Percentiles rank a stretch among this genome's conserved stretches.
Conservation (phyloP, 306 rosid species). For the Medicago arabica region DNA sequence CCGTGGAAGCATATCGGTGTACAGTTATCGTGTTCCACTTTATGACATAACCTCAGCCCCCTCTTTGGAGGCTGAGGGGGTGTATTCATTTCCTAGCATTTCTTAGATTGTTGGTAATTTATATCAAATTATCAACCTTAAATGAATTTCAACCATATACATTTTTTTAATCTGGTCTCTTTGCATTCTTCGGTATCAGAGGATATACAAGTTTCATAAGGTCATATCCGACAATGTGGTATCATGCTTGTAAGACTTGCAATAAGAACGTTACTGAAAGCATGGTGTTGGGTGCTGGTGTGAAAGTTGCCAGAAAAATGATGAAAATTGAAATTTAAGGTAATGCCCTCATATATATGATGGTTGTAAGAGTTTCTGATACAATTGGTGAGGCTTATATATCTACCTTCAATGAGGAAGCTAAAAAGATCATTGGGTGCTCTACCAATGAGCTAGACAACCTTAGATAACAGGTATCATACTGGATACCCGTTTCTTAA, state of each 20-base stretch:
- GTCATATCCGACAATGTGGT: too few species aligned
- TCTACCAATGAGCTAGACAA: constrained; percentile 88
- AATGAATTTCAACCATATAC: too few species aligned
- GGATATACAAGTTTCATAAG: too few species aligned
- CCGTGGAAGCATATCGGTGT: constrained; percentile 67
- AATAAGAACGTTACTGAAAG: too few species aligned
- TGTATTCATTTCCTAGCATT: neutral
- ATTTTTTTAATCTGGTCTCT: too few species aligned
- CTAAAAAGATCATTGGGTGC: constrained; percentile 81
- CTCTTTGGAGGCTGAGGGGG: constrained; percentile 77
- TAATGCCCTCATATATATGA: constrained; percentile 63
- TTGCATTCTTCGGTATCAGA: too few species aligned
- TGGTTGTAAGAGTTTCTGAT: constrained; percentile 65
- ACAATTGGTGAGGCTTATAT: constrained; percentile 67
- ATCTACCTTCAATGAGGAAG: constrained; percentile 76
- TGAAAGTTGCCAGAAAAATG: constrained; percentile 87
- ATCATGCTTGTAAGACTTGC: too few species aligned
- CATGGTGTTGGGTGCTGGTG: too few species aligned
- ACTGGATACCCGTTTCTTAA: neutral
- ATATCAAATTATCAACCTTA: too few species aligned
- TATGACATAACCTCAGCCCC: constrained; percentile 61
- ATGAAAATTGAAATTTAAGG: constrained; percentile 76
- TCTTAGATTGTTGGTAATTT: neutral
- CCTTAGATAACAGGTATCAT: constrained; percentile 70
- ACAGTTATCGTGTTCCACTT: too few species aligned